phyloP scores from a whole-genome alignment of 768 basidiomycete species.

The Stropharia rugosoannulata region DNA sequence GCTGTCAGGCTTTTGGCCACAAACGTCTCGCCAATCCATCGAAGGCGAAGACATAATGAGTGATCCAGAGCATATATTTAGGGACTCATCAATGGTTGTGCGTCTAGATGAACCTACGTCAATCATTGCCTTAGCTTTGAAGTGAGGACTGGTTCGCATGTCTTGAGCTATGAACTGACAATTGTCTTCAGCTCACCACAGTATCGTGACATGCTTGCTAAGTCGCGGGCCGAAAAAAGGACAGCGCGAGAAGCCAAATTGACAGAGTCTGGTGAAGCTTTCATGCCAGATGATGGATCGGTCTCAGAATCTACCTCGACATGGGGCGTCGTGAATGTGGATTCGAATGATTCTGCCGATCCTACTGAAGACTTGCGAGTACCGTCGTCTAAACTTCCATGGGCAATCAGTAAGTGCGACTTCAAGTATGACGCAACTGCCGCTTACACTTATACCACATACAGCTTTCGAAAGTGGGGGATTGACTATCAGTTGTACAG shows the following conservation, averaged over 20 bases:
- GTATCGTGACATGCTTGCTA: constrained; percentile 77
- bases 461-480: constrained; percentile 89
- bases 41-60: constrained; percentile 67
- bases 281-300: constrained; percentile 91
- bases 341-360: constrained; percentile 60
- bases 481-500: constrained; percentile 88
- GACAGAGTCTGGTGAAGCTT: constrained; percentile 72
- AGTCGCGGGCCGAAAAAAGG: constrained; percentile 76
- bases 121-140: constrained; percentile 92
- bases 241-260: constrained; percentile 57
- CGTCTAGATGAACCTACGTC: constrained; percentile 97
- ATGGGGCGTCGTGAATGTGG: constrained; percentile 91
- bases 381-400: constrained; percentile 77
- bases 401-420: constrained; percentile 68
- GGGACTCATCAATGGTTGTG: constrained; percentile 92
- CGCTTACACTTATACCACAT: neutral
- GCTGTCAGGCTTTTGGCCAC: constrained; percentile 79
- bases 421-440: neutral
- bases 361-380: constrained; percentile 76
- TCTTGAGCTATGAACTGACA: neutral
- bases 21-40: constrained; percentile 54
- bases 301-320: constrained; percentile 83
- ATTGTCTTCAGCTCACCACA: constrained; percentile 65
- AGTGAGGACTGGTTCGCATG: constrained; percentile 45
- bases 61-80: constrained; percentile 91